Evolutionary conservation across 169 alveolate genomes (phyloP), one percentile per base, ranked within the genome.

Genomic region (Plasmodium vinckei): DNA sequence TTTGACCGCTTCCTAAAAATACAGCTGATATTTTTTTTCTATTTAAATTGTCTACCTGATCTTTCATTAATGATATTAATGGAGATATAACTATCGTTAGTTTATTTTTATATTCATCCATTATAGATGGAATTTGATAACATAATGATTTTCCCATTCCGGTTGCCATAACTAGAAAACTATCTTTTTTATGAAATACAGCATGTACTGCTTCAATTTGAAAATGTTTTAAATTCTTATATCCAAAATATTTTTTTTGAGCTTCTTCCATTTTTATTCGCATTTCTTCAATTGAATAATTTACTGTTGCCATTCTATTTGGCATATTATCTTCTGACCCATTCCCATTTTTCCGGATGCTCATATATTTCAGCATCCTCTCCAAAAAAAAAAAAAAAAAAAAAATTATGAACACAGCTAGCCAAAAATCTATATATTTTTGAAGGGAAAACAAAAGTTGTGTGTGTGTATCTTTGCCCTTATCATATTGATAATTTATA

Each of bases 61-160:
- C 99, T 49, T 94, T 96, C 93, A 98, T 97, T 72, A 98, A 87
- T 15, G 98, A 93, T 69, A 97, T 93, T 72, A 98, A 93, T 39
- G 99, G 99, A 93, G 97, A 95, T 19, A 98, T 93, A 10, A 97
- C 99, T 33, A 97, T 87, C 12, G 99, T 96, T 27, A 97, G 94
- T 46, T 98, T 96, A 10, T 91, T 89, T 1, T 87, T 89, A 1
- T 72, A 87, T 64, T 94, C 95, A 7, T 61, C 53, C 63, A 96
- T 88, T 25, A 96, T 92, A 9, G 98, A 98, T 9, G 99, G 99
- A 15, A 98, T 94, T 93, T 98, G 99, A 91, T 93, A 98, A 73
- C 99, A 97, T 33, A 98, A 94, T 10, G 98, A 95, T 87, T 98
- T 98, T 1, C 99, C 99, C 13, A 98, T 99, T n/a, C 99, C 99